phyloP scores from a whole-genome alignment of 371 early-diverging fungal species.

The Mortierella sp. region DNA sequence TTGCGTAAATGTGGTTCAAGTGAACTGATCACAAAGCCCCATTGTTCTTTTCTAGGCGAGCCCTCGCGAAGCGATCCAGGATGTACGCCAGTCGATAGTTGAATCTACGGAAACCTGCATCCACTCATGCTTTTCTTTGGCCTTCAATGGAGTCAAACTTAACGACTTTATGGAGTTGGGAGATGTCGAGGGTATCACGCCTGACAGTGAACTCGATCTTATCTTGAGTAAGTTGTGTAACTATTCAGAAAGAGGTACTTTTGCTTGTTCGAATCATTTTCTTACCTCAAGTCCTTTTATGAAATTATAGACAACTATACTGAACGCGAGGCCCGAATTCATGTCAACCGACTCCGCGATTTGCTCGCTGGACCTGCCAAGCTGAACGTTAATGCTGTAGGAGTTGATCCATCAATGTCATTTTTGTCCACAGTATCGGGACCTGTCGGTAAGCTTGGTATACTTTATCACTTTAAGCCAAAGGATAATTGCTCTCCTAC shows the following conservation, averaged over 20 bases:
- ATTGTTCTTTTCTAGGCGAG: conserved; percentile 58
- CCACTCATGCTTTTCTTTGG: conserved; percentile 90
- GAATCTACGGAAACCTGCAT: conserved; percentile 88
- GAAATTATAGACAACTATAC: conserved; percentile 66
- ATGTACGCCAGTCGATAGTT: conserved; percentile 87
- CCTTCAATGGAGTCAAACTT: conserved; percentile 74
- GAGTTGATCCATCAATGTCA: conserved; percentile 79
- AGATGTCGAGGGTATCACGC: conserved; percentile 79
- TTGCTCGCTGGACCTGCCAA: conserved; percentile 82
- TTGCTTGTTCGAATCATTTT: background rate
- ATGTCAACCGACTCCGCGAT: conserved; percentile 88
- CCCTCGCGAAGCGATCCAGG: conserved; percentile 82
- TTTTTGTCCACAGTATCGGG: conserved; percentile 77
- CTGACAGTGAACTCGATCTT: conserved; percentile 72
- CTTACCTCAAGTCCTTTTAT: background rate
- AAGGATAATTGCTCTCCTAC: too few species aligned
- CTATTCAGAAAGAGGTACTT: background rate
- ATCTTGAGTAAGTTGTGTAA: conserved; percentile 69
- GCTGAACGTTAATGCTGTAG: conserved; percentile 70
- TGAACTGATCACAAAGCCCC: background rate
- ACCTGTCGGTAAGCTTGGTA: conserved; percentile 60
- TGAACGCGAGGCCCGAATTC: conserved; percentile 91
- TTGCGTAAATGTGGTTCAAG: too few species aligned
- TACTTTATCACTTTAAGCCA: too few species aligned
- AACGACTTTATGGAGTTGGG: conserved; percentile 81